Percentiles rank a stretch among this genome's conserved stretches.
phyloP scores from a whole-genome alignment of 768 basidiomycete genomes.

The Suillus cothurnatus region DNA sequence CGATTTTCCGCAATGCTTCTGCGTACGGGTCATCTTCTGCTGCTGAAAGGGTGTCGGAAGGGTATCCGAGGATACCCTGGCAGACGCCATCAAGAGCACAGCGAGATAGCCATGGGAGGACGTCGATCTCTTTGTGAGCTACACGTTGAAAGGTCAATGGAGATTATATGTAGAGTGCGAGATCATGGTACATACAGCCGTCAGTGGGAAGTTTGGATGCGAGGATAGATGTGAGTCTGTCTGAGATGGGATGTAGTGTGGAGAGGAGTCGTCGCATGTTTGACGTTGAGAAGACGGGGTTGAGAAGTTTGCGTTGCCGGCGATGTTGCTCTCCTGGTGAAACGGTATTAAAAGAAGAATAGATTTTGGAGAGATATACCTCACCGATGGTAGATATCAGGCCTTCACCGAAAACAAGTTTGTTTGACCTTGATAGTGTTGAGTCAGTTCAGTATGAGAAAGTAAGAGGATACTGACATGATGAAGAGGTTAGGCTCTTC shows the following conservation, averaged over 20 bases:
- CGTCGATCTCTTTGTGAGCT: conserved; percentile 24
- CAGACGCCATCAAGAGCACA: conserved; percentile 52
- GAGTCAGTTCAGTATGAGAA: neutral
- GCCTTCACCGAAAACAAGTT: conserved; percentile 8
- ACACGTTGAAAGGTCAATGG: neutral
- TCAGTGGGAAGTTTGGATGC: conserved; percentile 22
- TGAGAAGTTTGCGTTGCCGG: conserved; percentile 46
- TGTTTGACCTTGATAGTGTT: conserved; percentile 3
- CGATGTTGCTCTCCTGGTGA: conserved; percentile 42
- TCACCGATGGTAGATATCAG: neutral
- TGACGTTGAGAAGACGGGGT: conserved; percentile 43
- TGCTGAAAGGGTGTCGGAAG: conserved; percentile 33
- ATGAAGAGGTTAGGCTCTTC: conserved; percentile 49
- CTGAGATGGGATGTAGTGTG: conserved; percentile 35
- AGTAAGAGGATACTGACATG: conserved; percentile 35
- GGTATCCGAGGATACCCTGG: conserved; percentile 46
- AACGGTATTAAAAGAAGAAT: conserved; percentile 6
- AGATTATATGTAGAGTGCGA: neutral
- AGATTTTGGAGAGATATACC: neutral
- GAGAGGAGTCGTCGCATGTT: conserved; percentile 39
- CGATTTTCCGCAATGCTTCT: conserved; percentile 28
- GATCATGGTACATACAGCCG: conserved; percentile 29
- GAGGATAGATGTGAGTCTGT: conserved; percentile 24
- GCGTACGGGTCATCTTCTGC: conserved; percentile 17
- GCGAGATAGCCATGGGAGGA: conserved; percentile 40